These are phyloP conservation scores for Arctostaphylos glauca DNA, from an alignment of 148 eudicot species.

Conservation along the genomic window DNA sequence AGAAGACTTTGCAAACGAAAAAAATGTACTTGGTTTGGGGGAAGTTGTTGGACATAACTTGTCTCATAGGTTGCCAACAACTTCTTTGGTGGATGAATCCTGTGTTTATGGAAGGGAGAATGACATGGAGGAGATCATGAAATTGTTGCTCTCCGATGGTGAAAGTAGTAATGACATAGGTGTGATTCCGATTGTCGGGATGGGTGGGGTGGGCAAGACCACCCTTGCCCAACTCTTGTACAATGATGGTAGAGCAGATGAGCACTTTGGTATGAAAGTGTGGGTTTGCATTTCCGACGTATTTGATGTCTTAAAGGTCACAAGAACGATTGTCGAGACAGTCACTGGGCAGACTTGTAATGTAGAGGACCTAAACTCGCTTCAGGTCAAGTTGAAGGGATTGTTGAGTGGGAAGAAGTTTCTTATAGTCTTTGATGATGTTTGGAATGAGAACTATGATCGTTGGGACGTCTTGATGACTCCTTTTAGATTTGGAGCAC, in stretches of 20 bases:
- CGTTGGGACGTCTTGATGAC: no score
- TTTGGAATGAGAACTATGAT: no score
- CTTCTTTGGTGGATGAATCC: slow-evolving; percentile 9
- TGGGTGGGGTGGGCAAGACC: no score
- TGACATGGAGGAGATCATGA: neutral
- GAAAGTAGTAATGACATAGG: no score
- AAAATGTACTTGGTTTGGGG: neutral
- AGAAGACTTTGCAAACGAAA: neutral
- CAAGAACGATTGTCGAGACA: neutral
- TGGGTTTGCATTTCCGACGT: slow-evolving; percentile 17
- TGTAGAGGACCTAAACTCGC: neutral
- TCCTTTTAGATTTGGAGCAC: neutral
- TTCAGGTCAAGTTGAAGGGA: slow-evolving; percentile 18
- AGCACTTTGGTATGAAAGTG: neutral
- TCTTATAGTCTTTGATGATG: slow-evolving; percentile 13
- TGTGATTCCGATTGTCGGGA: no score
- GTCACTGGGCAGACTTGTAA: neutral
- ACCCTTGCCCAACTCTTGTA: neutral
- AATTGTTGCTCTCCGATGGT: no score
- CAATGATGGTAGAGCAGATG: neutral
- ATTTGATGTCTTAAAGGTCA: neutral
- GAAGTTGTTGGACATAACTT: neutral
- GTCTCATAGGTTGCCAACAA: neutral
- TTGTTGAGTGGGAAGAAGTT: neutral
- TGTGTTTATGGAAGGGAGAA: neutral